Evolutionary conservation across 352 stramenopile species (phyloP).

Genomic region (Phytophthora ramorum): DNA sequence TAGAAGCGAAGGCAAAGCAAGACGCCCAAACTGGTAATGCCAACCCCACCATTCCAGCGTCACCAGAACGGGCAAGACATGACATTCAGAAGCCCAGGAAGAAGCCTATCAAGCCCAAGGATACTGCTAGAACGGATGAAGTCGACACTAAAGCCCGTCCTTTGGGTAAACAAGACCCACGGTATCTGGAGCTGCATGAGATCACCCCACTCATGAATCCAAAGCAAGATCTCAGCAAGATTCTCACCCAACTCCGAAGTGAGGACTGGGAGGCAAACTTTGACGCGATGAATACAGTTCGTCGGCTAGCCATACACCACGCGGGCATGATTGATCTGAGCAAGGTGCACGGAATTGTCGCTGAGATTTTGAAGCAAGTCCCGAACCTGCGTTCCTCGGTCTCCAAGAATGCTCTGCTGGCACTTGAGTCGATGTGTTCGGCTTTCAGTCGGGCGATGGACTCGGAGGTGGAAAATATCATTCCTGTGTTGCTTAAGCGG

Average conservation of each 20-base stretch:
- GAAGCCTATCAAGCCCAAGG: slow-evolving; percentile 16
- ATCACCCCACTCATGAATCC: slow-evolving; percentile 60
- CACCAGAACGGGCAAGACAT: slow-evolving; percentile 1
- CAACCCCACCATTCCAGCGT: not conserved
- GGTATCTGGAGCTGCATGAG: slow-evolving; percentile 71
- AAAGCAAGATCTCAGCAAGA: slow-evolving; percentile 57
- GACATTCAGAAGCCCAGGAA: slow-evolving; percentile 11
- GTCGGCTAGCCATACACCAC: slow-evolving; percentile 63
- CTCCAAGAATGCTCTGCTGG: slow-evolving; percentile 79
- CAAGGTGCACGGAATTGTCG: slow-evolving; percentile 53
- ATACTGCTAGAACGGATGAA: slow-evolving; percentile 8
- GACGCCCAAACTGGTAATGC: slow-evolving; percentile 17
- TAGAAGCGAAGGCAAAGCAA: slow-evolving; percentile 70
- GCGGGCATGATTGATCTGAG: slow-evolving; percentile 42
- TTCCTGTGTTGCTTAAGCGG: slow-evolving; percentile 71
- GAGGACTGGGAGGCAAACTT: slow-evolving; percentile 74
- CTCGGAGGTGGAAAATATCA: slow-evolving; percentile 60
- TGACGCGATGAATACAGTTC: slow-evolving; percentile 65
- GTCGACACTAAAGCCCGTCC: slow-evolving; percentile 11
- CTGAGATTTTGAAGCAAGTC: slow-evolving; percentile 68
- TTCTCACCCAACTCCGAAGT: slow-evolving; percentile 45
- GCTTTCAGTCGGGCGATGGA: slow-evolving; percentile 60
- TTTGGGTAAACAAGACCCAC: slow-evolving; percentile 61
- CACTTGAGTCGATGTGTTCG: slow-evolving; percentile 66
- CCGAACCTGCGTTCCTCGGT: slow-evolving; percentile 74